A percentile compares a stretch with the other conserved stretches of the same genome.
phyloP scores from a whole-genome alignment of 805 yeast species.

The Wickerhamomyces sydowiorum region DNA sequence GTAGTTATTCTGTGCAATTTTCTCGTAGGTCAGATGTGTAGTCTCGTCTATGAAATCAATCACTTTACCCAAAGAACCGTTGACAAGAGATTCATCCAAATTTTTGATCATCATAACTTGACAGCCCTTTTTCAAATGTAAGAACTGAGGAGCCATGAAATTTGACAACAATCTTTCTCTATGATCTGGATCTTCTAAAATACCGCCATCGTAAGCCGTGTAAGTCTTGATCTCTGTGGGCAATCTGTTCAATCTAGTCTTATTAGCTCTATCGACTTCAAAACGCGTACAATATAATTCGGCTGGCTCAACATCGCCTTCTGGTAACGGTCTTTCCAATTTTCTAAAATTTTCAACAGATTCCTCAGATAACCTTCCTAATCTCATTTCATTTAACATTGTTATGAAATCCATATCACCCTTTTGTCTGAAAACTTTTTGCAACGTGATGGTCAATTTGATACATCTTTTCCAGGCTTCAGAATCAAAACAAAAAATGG shows the following conservation, averaged over 20 bases:
- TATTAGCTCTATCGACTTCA: slow-evolving; percentile 68
- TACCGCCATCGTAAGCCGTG: slow-evolving; percentile 52
- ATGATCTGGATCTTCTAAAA: slow-evolving; percentile 31
- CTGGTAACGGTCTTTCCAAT: slow-evolving; percentile 45
- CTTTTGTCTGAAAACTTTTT: slow-evolving; percentile 70
- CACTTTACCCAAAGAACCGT: slow-evolving; percentile 73
- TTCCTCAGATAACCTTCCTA: slow-evolving; percentile 47
- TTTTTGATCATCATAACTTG: slow-evolving; percentile 83
- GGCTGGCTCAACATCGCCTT: slow-evolving; percentile 65
- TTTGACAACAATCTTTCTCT: slow-evolving; percentile 43
- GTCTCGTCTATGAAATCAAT: slow-evolving; percentile 50
- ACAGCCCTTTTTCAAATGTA: slow-evolving; percentile 61
- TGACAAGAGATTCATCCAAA: slow-evolving; percentile 64
- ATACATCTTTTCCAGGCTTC: slow-evolving; percentile 56
- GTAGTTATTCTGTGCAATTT: slow-evolving; percentile 14
- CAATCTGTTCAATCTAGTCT: slow-evolving; percentile 38
- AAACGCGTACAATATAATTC: slow-evolving; percentile 66
- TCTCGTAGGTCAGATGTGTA: slow-evolving; percentile 37
- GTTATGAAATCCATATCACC: slow-evolving; percentile 64
- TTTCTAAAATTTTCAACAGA: slow-evolving; percentile 45
- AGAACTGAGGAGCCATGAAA: slow-evolving; percentile 54
- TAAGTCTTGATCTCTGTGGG: slow-evolving; percentile 39
- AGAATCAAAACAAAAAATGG: slow-evolving; percentile 60
- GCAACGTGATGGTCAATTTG: slow-evolving; percentile 49
- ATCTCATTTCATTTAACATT: slow-evolving; percentile 72